Percentiles rank a stretch among this genome's conserved stretches.
These are phyloP conservation scores for Fraxinus nigra DNA, from an alignment of 305 asterid genomes.

Conservation along the genomic window DNA sequence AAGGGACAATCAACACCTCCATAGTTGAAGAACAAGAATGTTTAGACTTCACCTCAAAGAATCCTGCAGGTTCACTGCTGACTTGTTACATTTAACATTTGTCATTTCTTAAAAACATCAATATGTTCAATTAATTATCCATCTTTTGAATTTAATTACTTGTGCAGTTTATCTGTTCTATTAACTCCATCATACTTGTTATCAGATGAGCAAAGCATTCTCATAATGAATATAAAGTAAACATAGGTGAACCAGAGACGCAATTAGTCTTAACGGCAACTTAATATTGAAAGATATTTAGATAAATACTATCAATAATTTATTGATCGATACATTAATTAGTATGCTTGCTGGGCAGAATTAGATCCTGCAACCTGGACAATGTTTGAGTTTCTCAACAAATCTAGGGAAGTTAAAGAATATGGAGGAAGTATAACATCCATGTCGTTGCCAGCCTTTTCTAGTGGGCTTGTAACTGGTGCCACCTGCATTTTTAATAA, in stretches of 20 bases:
- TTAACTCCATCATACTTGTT: background rate
- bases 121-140: background rate
- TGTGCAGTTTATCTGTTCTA: background rate
- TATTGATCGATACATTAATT: background rate
- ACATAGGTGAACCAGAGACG: background rate
- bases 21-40: background rate
- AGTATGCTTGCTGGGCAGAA: conserved; percentile 24
- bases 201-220: background rate
- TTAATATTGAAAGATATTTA: background rate
- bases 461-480: conserved; percentile 40
- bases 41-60: background rate
- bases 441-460: conserved; percentile 53
- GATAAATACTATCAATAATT: background rate
- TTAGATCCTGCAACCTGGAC: conserved; percentile 19
- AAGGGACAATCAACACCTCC: background rate
- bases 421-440: conserved; percentile 44
- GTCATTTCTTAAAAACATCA: background rate
- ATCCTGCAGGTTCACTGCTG: background rate
- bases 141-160: background rate
- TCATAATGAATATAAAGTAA: background rate
- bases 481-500: conserved; percentile 52
- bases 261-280: background rate
- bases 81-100: background rate
- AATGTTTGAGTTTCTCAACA: conserved; percentile 34
- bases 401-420: conserved; percentile 61